Evolutionary conservation across 768 basidiomycete species (phyloP), one percentile per base, ranked within the genome.

Genomic region (Russula lepida): DNA sequence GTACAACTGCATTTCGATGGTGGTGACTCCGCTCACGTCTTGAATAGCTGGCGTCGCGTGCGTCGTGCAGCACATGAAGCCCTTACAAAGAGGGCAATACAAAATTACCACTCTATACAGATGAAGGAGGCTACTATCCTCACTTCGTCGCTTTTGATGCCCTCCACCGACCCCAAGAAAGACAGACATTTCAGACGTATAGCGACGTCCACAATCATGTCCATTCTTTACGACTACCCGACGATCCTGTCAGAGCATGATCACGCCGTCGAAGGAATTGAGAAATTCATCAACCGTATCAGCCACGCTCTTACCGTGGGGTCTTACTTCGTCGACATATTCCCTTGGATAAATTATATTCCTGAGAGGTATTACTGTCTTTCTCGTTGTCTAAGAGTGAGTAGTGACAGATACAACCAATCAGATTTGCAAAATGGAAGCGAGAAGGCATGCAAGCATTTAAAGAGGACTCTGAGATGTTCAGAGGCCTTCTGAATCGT

Each of bases 21-120:
- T 4, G 30, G 13, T 33, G n/a, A 4, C 11, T 12, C 23, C 32
- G 3, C 27, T 37, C 7, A 32, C 17, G 6, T 27, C 3, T 30
- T 19, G 9, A 28, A 27, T 57, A 75, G 73, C 27, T 75, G 72
- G 71, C 67, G 72, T 21, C 63, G 70, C 7, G 69, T 73, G 68
- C 69, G 72, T 28, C 68, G 71, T 12, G 70, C 71, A 3, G 67
- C 69, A 3, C 71, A 74, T 49, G 73, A 72, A 52, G 69, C 70
- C 2, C 68, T 75, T 27, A 69, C 64, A 56, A 68, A 68, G 47
- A 56, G 60, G 7, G 62, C 60, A 3, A 59, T 68, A 1, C 50
- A 41, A 33, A 44, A 61, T 27, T 74, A 67, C 59, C 43, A 71
- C 23, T 60, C 67, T 0, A 53, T 69, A 33, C 71, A 72, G 55